Evolutionary conservation across 1,139 yeast genomes (phyloP).

Genomic region (Yamadazyma spencermartinsiae): DNA sequence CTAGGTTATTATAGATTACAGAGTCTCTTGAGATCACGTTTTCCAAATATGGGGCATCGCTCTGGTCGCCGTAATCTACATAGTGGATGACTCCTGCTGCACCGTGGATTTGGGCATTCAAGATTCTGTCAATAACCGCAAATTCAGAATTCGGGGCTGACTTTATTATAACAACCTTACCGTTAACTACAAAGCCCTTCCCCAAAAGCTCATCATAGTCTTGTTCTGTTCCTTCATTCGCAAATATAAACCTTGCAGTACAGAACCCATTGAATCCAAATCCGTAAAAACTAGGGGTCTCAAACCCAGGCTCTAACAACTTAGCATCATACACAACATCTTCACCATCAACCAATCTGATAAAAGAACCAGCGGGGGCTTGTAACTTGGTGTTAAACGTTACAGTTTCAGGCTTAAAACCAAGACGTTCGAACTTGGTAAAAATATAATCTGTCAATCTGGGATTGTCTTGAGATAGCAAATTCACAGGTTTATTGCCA

Average conservation of each 20-base stretch:
- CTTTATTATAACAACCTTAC: conserved; percentile 34
- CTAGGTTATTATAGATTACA: conserved; percentile 16
- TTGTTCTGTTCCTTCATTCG: conserved; percentile 29
- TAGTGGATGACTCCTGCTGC: conserved; percentile 32
- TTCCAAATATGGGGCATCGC: conserved; percentile 9
- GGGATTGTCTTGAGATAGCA: conserved; percentile 28
- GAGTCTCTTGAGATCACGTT: conserved; percentile 26
- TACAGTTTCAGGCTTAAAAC: conserved; percentile 25
- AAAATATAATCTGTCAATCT: conserved; percentile 28
- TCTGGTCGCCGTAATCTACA: conserved; percentile 16
- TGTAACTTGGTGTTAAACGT: conserved; percentile 20
- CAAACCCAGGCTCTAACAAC: conserved; percentile 25
- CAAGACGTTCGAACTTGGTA: conserved; percentile 27
- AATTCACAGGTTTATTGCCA: conserved; percentile 19
- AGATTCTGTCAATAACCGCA: conserved; percentile 27
- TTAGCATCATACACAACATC: conserved; percentile 27
- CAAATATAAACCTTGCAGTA: conserved; percentile 29
- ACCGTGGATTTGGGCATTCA: conserved; percentile 29
- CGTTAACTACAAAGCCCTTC: conserved; percentile 21
- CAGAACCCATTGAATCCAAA: conserved; percentile 32
- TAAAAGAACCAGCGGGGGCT: conserved; percentile 25
- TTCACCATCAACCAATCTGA: conserved; percentile 26
- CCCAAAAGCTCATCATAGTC: conserved; percentile 28
- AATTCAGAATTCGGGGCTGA: conserved; percentile 15
- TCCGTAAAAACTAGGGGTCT: conserved; percentile 41